These are phyloP conservation scores for Candida adriatica DNA, from an alignment of 805 yeast species.

Conservation along the genomic window DNA sequence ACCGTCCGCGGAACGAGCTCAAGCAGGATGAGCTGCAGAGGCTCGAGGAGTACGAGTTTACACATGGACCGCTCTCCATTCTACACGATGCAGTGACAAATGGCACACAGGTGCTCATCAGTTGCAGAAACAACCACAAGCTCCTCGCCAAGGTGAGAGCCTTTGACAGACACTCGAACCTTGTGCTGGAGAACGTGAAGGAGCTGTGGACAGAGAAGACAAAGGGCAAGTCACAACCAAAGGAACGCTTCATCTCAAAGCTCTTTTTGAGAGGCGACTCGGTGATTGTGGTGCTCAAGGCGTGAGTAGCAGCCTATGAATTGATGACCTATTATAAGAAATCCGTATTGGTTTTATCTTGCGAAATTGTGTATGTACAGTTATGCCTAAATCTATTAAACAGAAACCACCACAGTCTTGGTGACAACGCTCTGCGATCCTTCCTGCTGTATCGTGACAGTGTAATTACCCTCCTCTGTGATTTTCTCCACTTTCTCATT, in stretches of 20 bases:
- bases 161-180: constrained; percentile 91
- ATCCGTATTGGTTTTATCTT: not conserved
- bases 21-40: constrained; percentile 72
- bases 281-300: constrained; percentile 72
- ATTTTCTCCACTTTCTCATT: constrained; percentile 8
- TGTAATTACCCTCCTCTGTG: constrained; percentile 14
- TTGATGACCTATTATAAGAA: constrained; percentile 4
- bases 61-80: constrained; percentile 85
- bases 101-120: constrained; percentile 73
- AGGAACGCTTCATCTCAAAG: constrained; percentile 80
- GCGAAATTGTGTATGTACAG: constrained; percentile 1
- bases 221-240: constrained; percentile 55
- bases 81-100: constrained; percentile 76
- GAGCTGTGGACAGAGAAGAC: constrained; percentile 61
- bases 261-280: constrained; percentile 94
- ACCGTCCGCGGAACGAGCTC: constrained; percentile 73
- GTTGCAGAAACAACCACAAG: constrained; percentile 90
- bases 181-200: constrained; percentile 87
- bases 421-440: constrained; percentile 9
- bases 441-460: constrained; percentile 12
- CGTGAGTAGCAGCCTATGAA: constrained; percentile 13
- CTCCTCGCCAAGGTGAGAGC: constrained; percentile 86
- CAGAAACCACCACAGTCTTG: constrained; percentile 13
- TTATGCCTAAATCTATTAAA: constrained; percentile 1
- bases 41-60: constrained; percentile 84